Evolutionary conservation across 2,329 filamentous ascomycete species (phyloP).

Genomic region (Paramyrothecium roridum): DNA sequence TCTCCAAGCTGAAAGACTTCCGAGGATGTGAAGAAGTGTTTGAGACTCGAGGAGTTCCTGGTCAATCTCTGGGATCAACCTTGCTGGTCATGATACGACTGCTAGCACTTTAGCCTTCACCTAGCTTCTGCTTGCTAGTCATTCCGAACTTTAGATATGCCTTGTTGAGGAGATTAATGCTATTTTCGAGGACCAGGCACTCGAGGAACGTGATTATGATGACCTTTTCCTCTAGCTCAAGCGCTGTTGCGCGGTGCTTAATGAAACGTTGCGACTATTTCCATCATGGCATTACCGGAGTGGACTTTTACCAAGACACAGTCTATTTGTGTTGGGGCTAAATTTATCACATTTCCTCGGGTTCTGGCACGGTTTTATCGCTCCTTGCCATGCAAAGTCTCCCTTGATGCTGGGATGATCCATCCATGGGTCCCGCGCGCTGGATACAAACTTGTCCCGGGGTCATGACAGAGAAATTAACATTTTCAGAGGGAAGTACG

Average conservation of each 20-base stretch:
- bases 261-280: constrained; percentile 40
- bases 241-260: constrained; percentile 34
- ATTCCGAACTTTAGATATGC: constrained; percentile 43
- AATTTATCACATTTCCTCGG: constrained; percentile 3
- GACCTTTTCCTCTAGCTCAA: constrained; percentile 34
- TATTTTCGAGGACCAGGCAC: neutral
- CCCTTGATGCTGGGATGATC: constrained; percentile 12
- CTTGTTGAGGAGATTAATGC: constrained; percentile 33
- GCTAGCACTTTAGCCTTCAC: constrained; percentile 40
- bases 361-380: constrained; percentile 1
- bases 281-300: constrained; percentile 25
- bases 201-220: constrained; percentile 27
- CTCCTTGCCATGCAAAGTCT: constrained; percentile 3
- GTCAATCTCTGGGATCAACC: constrained; percentile 46
- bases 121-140: constrained; percentile 38
- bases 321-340: constrained; percentile 1
- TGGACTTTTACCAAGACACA: constrained; percentile 14
- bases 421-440: constrained; percentile 13
- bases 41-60: constrained; percentile 39
- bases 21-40: constrained; percentile 4
- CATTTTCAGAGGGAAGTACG: neutral
- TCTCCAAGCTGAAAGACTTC: neutral
- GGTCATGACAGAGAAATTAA: neutral
- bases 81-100: constrained; percentile 50
- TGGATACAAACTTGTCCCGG: constrained; percentile 7